Evolutionary conservation across 1,284 basidiomycete species (phyloP), one percentile per base, ranked within the genome.

Genomic region (Pseudozyma sp.): DNA sequence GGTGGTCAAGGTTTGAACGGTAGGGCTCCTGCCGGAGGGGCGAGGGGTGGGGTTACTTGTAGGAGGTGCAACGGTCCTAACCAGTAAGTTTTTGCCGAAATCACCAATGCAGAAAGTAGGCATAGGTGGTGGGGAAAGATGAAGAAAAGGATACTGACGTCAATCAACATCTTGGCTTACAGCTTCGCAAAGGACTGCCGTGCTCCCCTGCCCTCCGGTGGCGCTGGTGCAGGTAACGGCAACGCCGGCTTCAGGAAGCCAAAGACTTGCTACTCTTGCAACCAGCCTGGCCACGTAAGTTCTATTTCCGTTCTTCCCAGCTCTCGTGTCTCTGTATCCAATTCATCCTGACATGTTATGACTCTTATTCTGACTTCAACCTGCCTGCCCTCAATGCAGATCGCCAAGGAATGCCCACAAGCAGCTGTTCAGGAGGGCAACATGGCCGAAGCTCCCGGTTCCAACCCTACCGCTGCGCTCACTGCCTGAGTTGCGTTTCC

Each of bases 231-330:
- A 1, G 16, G 49, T 18, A 51, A 51, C n/a, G 49, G 49, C 8
- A 34, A 77, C 49, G 66, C 68, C 21, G 55, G 34, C 12, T 52
- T 35, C 1, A 40, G 42, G 18, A 53, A 52, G 19, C 54, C 54
- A 2, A 76, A 76, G 51, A 61, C 47, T 14, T 76, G 74, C 52
- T 72, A 63, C 57, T 47, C 39, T 25, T 76, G 75, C 45, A 48
- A 60, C 31, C 25, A 67, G 45, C 34, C 50, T 7, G 76, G 76
- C 36, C 76, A 78, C 62, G 54, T 75, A 54, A 61, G 61, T 65
- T 10, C 42, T 21, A 49, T 19, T 6, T 21, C n/a, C 35, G 19
- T n/a, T 45, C 2, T 14, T 16, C 31, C 14, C 11, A 34, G 25
- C 25, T 31, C 25, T 6, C 25, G 6, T 6, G 3, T 6, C 25